Conservation (phyloP, 1,284 basidiomycete genomes). For the Rhodotorula sp. region DNA sequence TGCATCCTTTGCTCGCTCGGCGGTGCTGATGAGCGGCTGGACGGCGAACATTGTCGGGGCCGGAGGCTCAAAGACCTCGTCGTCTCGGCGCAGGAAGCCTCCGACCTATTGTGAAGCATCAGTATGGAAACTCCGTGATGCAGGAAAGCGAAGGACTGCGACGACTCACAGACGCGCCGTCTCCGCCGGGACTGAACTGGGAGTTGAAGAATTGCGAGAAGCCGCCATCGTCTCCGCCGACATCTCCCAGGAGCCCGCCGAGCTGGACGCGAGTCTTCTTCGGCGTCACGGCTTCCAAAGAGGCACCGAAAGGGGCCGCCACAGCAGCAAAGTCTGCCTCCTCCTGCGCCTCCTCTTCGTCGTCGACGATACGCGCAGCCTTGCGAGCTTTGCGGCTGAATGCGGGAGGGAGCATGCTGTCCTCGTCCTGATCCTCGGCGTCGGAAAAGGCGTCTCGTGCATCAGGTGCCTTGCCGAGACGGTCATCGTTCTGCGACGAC, state of each 20-base stretch:
- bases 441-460: slow-evolving; percentile 1
- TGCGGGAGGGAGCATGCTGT: slow-evolving; percentile 10
- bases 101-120: background rate
- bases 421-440: slow-evolving; percentile 8
- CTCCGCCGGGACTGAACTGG: slow-evolving; percentile 29
- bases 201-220: slow-evolving; percentile 41
- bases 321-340: background rate
- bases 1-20: slow-evolving; percentile 31
- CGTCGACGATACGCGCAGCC: background rate
- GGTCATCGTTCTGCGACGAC: slow-evolving; percentile 22
- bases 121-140: background rate
- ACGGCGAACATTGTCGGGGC: slow-evolving; percentile 23
- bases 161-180: slow-evolving; percentile 10
- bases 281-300: too few species aligned
- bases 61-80: slow-evolving; percentile 5
- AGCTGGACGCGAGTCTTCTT: slow-evolving; percentile 5
- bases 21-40: slow-evolving; percentile 22
- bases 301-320: background rate
- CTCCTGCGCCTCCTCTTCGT: slow-evolving; percentile 5
- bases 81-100: slow-evolving; percentile 28
- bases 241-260: slow-evolving; percentile 17
- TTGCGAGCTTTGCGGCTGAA: background rate
- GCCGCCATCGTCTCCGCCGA: slow-evolving; percentile 6
- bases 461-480: background rate
- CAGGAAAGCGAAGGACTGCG: background rate